These are phyloP conservation scores for Cucumis hystrix DNA, from an alignment of 306 rosid genomes.

Conservation along the genomic window DNA sequence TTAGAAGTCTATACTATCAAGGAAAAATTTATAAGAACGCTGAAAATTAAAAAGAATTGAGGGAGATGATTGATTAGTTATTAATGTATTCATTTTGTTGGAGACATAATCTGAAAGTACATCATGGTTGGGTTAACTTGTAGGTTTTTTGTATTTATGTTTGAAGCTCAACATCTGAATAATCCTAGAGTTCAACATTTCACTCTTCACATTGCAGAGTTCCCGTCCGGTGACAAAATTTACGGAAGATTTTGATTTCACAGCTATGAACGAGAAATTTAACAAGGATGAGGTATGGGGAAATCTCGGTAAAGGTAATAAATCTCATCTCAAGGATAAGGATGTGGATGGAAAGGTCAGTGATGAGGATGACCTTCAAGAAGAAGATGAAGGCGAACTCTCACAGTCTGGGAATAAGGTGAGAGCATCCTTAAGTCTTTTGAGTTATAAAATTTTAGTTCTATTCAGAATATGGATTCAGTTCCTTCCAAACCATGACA, in stretches of 20 bases:
- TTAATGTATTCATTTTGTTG: neutral
- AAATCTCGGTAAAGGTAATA: constrained; percentile 59
- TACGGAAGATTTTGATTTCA: constrained; percentile 89
- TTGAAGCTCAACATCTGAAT: neutral
- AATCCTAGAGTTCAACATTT: neutral
- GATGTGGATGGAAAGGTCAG: constrained; percentile 41
- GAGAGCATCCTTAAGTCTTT: neutral
- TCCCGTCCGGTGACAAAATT: constrained; percentile 21
- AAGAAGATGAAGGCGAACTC: constrained; percentile 38
- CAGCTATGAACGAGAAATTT: constrained; percentile 92
- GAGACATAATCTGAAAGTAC: neutral
- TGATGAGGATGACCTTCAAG: constrained; percentile 37
- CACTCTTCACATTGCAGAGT: neutral
- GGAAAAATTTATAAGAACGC: neutral
- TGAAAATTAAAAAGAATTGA: neutral
- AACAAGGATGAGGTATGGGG: constrained; percentile 99
- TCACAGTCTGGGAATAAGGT: constrained; percentile 38
- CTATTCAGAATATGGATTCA: neutral
- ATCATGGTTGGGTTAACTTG: neutral
- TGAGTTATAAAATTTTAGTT: neutral
- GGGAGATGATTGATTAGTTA: neutral
- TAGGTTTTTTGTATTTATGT: neutral
- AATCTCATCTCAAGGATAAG: constrained; percentile 33
- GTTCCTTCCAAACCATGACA: neutral
- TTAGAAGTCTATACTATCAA: neutral